Base-by-base conservation (phyloP, 192 early-diverging fungal species). In the Podila minutissima region DNA sequence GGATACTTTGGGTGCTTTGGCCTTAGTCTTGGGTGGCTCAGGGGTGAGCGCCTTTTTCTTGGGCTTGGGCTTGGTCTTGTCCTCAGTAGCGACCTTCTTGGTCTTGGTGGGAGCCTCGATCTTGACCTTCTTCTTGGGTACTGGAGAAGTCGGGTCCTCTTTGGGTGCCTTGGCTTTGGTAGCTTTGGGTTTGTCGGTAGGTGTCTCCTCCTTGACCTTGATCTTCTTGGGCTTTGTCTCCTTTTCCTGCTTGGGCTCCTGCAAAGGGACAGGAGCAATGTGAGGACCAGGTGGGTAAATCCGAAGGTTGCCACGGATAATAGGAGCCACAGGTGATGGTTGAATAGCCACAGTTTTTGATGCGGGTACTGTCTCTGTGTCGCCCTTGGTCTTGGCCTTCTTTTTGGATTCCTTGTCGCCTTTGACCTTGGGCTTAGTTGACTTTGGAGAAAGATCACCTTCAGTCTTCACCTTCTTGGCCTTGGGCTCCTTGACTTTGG, bases 201-300 rank as follows among this genome's bases (percentile, higher is more conserved):
- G 7, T 4, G 33, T 28, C 6, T 48, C 32, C 9, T 28, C 38
- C 19, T 67, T 49, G 22, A 33, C 51, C 17, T 58, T 41, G 24
- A 55, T 60, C 59, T 61, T 41, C 28, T 76, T 65, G 62, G 20
- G 9, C 22, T 38, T 63, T 8, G 31, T 63, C 33, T n/a, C 33
- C 35, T 63, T 29, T 5, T 63, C 62, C 62, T 63, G 62, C 28
- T n/a, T 22, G 31, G 17, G 7, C 7, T n/a, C 20, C 4, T 35
- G 62, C 3, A 22, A n/a, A 2, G 62, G 20, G 15, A 17, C 29
- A 26, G 46, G n/a, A 12, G 77, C 62, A 41, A 81, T 73, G 28
- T 73, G 60, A n/a, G 77, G 77, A 31, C 77, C 77, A 46, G 77
- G 66, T 48, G 77, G 77, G 37, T 81, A 81, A 26, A 81, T 81